Evolutionary conservation across 2,329 filamentous ascomycete species (phyloP), one percentile per base, ranked within the genome.

Genomic region (Cadophora sp.): DNA sequence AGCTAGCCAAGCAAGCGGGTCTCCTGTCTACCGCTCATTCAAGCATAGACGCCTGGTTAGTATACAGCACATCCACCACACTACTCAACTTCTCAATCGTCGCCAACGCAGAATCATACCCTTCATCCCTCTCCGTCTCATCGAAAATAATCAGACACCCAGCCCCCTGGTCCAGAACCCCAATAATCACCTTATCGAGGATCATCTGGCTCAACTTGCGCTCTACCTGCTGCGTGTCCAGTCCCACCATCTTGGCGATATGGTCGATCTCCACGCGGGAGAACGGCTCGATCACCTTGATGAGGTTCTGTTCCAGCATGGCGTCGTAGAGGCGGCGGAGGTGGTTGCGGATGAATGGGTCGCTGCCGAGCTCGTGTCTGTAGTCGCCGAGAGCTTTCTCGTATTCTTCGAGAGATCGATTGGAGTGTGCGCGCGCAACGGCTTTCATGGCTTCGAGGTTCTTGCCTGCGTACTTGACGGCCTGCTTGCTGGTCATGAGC

Each of bases 151-250:
- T 97, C 79, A 99, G 86, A 80, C 97, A 98, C 48, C 95, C 95
- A n/a, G 94, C 93, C 61, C 96, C 96, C 82, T 99, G 96, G 80
- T 99, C 96, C 75, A 99, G 83, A 66, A 99, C 96, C 68, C 97
- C 96, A 74, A 97, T 93, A 78, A 99, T 98, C 77, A 98, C 93
- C 86, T 97, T 97, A 84, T 99, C 96, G 68, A 99, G 87, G 78
- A 99, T 99, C 97, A 99, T 99, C 86, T 99, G 97, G 56, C 93
- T 97, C 72, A 99, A 86, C 86, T 99, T 99, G 76, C 94, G 90
- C 88, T 99, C 97, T 69, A 99, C 96, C 83, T 98, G 95, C 80
- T 93, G 91, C 29, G 93, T 97, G 80, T 98, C 96, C 71, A 99
- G 86, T 48, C 95, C 94, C 63, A 99, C 96, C 91, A 98, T 97